Percentiles rank a stretch among this genome's conserved stretches.
Evolutionary conservation across 768 basidiomycete species (phyloP).

Genomic region (Crucibulum laeve): DNA sequence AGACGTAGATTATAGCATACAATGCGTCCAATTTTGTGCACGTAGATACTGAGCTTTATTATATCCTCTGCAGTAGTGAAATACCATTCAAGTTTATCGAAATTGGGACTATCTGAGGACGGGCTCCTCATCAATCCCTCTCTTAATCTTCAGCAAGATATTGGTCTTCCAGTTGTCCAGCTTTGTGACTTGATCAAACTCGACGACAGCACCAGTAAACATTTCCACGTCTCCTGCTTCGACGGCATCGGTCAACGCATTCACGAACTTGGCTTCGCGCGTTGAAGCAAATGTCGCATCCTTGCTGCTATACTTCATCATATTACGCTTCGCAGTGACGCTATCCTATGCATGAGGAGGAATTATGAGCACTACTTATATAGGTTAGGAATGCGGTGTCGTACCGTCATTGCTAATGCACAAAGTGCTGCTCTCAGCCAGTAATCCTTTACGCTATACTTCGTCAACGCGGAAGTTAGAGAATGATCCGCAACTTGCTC

Average conservation of each 20-base stretch:
- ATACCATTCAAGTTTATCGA: neutral
- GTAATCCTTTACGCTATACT: conserved; percentile 98
- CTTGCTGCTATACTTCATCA: conserved; percentile 71
- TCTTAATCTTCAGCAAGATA: conserved; percentile 89
- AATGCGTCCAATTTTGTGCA: no score
- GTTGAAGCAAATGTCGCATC: conserved; percentile 86
- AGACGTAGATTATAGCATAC: no score
- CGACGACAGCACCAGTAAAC: conserved; percentile 82
- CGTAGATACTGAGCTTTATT: no score
- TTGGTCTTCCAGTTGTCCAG: conserved; percentile 96
- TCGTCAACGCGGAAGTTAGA: conserved; percentile 79
- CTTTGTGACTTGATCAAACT: conserved; percentile 89
- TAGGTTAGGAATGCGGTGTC: conserved; percentile 18
- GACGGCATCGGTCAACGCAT: conserved; percentile 70
- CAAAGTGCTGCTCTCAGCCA: conserved; percentile 89
- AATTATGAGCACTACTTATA: neutral
- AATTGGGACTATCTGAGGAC: conserved; percentile 31
- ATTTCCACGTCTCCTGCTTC: conserved; percentile 45
- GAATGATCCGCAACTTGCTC: conserved; percentile 87
- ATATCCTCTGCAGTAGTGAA: no score
- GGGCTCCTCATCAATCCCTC: conserved; percentile 52
- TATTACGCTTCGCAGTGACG: conserved; percentile 76
- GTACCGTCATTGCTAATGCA: conserved; percentile 80
- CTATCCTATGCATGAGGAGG: conserved; percentile 56
- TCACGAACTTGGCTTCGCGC: conserved; percentile 88